Evolutionary conservation across 495 filamentous ascomycete genomes (phyloP).

Genomic region (Aspergillus leporis): DNA sequence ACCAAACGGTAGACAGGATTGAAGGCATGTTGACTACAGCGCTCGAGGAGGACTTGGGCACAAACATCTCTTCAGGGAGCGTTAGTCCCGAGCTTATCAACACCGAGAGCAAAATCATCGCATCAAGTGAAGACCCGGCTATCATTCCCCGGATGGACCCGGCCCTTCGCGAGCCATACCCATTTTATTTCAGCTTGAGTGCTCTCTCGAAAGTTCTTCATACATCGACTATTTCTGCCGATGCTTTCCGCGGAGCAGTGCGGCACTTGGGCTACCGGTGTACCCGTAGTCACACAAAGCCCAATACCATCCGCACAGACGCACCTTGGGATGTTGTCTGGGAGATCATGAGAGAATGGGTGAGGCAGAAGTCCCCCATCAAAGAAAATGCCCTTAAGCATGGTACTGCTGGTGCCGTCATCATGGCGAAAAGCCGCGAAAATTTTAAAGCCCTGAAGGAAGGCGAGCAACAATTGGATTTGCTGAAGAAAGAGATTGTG

Average conservation of each 20-base stretch:
- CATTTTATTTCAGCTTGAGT: slow-evolving; percentile 84
- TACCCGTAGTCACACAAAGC: slow-evolving; percentile 80
- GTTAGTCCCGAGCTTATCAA: slow-evolving; percentile 7
- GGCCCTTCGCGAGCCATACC: slow-evolving; percentile 63
- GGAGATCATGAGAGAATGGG: slow-evolving; percentile 94
- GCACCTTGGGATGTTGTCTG: slow-evolving; percentile 86
- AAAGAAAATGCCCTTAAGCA: slow-evolving; percentile 68
- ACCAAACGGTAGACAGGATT: slow-evolving; percentile 76
- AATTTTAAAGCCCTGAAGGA: slow-evolving; percentile 22
- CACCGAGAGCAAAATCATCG: slow-evolving; percentile 15
- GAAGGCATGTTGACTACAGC: slow-evolving; percentile 91
- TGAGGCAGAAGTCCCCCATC: slow-evolving; percentile 70
- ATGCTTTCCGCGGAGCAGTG: slow-evolving; percentile 76
- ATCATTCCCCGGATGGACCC: slow-evolving; percentile 50
- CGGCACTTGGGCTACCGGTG: slow-evolving; percentile 75
- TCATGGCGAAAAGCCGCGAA: slow-evolving; percentile 53
- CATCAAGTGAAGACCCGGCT: slow-evolving; percentile 27
- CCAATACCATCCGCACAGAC: slow-evolving; percentile 87
- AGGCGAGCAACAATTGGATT: slow-evolving; percentile 24
- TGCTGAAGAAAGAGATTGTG: slow-evolving; percentile 39
- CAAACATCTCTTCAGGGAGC: slow-evolving; percentile 18
- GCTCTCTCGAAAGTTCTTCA: slow-evolving; percentile 71
- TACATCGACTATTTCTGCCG: slow-evolving; percentile 70
- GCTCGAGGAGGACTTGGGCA: slow-evolving; percentile 65
- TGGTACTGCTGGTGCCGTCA: slow-evolving; percentile 65